phyloP scores from a whole-genome alignment of 208 protist species.

The Trypanosoma caninum region DNA sequence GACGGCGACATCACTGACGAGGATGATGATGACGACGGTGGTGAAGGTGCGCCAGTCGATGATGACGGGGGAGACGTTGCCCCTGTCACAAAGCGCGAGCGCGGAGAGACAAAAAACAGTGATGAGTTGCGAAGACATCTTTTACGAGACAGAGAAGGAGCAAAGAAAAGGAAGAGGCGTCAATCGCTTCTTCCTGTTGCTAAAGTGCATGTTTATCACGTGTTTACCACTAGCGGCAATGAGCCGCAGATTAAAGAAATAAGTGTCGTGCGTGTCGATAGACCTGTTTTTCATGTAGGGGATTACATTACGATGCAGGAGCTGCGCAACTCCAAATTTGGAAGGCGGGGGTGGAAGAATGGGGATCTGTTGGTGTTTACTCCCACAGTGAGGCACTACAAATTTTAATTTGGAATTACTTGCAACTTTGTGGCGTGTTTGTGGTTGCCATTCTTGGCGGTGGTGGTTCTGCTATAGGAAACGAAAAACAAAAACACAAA shows the following conservation, averaged over 20 bases:
- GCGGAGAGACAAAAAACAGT: background rate
- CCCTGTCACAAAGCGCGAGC: background rate
- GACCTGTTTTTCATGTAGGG: conserved; percentile 19
- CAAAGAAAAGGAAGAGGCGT: background rate
- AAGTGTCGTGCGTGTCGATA: conserved; percentile 6
- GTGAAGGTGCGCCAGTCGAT: background rate
- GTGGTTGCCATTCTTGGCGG: too few relatives aligned
- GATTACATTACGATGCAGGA: conserved; percentile 24
- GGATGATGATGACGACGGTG: background rate
- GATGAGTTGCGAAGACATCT: background rate
- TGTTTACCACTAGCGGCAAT: conserved; percentile 1
- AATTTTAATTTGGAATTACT: background rate
- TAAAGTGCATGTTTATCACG: conserved; percentile 16
- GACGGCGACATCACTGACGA: background rate
- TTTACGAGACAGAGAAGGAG: background rate
- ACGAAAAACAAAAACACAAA: conserved; percentile 1
- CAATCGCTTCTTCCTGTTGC: background rate
- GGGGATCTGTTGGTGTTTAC: conserved; percentile 24
- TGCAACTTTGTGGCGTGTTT: background rate
- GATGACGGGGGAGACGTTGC: background rate
- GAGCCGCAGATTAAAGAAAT: conserved; percentile 7
- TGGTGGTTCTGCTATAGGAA: background rate
- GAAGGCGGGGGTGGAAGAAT: conserved; percentile 1
- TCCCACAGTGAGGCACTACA: conserved; percentile 12
- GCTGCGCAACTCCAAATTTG: background rate